Evolutionary conservation across 352 stramenopile genomes (phyloP).

Genomic region (Pythium dissimile): DNA sequence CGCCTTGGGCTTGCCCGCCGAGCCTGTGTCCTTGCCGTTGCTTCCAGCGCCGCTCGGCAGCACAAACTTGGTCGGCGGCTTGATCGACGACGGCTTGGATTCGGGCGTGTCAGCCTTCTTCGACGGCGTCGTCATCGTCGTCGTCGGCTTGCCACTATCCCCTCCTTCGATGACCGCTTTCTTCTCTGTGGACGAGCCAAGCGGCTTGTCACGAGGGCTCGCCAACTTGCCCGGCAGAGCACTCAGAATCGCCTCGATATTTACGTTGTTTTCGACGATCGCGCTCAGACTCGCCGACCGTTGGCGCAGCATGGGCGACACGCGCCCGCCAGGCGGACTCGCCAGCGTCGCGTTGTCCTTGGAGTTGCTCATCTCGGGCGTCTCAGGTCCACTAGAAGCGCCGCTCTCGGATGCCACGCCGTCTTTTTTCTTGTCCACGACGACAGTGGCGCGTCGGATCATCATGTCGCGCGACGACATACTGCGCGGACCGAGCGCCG

Average conservation of each 20-base stretch:
- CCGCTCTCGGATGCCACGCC: neutral
- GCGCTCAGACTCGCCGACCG: constrained; percentile 27
- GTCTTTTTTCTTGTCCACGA: constrained; percentile 12
- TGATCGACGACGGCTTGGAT: constrained; percentile 14
- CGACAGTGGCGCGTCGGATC: neutral
- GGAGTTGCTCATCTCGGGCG: constrained; percentile 12
- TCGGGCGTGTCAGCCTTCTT: constrained; percentile 13
- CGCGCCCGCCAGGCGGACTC: neutral
- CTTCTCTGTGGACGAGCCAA: constrained; percentile 1
- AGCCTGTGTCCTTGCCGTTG: constrained; percentile 13
- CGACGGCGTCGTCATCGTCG: neutral
- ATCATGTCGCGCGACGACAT: constrained; percentile 27
- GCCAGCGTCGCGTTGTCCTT: constrained; percentile 16
- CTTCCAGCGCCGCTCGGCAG: constrained; percentile 4
- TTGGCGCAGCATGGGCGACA: constrained; percentile 26
- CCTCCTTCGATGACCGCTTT: neutral
- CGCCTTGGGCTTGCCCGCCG: constrained; percentile 12
- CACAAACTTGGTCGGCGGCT: constrained; percentile 22
- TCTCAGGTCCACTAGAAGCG: constrained; percentile 18
- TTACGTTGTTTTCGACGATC: constrained; percentile 26
- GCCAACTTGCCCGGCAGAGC: constrained; percentile 1
- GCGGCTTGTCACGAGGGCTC: constrained; percentile 4
- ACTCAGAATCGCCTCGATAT: constrained; percentile 13
- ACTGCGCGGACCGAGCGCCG: constrained; percentile 17
- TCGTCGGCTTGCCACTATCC: neutral